Evolutionary conservation across 2,329 filamentous ascomycete genomes (phyloP).

Genomic region (Teratosphaeria zuluensis): DNA sequence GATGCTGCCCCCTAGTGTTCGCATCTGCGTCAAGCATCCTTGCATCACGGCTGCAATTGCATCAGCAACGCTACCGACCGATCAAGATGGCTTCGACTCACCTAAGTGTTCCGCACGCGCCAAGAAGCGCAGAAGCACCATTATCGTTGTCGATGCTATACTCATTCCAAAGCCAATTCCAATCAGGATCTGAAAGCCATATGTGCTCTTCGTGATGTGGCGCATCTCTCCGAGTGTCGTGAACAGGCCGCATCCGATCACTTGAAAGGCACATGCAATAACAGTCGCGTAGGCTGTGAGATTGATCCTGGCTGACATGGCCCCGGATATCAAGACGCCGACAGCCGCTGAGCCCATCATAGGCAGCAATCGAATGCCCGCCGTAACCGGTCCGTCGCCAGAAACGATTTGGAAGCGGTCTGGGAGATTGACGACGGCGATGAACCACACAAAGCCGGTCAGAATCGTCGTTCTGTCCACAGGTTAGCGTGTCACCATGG

Average conservation of each 20-base stretch:
- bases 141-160: constrained; percentile 6
- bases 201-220: constrained; percentile 1
- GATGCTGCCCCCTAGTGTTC: constrained; percentile 10
- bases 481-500: neutral
- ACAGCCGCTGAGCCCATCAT: constrained; percentile 10
- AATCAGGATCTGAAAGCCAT: constrained; percentile 13
- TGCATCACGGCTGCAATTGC: constrained; percentile 9
- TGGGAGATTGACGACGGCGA: constrained; percentile 14
- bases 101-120: constrained; percentile 2
- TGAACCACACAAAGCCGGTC: constrained; percentile 14
- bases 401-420: constrained; percentile 15
- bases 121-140: constrained; percentile 4
- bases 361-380: constrained; percentile 14
- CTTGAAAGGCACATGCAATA: constrained; percentile 6
- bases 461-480: constrained; percentile 7
- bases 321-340: constrained; percentile 8
- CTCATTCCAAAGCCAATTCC: constrained; percentile 13
- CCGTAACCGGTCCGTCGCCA: constrained; percentile 9
- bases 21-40: constrained; percentile 9
- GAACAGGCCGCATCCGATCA: constrained; percentile 11
- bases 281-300: constrained; percentile 6
- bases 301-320: constrained; percentile 5
- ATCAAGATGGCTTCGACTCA: neutral
- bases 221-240: constrained; percentile 3
- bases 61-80: neutral